Percentiles rank a stretch among this genome's conserved stretches.
phyloP scores from a whole-genome alignment of 2,329 filamentous ascomycete species.

The Macrophomina phaseolina region DNA sequence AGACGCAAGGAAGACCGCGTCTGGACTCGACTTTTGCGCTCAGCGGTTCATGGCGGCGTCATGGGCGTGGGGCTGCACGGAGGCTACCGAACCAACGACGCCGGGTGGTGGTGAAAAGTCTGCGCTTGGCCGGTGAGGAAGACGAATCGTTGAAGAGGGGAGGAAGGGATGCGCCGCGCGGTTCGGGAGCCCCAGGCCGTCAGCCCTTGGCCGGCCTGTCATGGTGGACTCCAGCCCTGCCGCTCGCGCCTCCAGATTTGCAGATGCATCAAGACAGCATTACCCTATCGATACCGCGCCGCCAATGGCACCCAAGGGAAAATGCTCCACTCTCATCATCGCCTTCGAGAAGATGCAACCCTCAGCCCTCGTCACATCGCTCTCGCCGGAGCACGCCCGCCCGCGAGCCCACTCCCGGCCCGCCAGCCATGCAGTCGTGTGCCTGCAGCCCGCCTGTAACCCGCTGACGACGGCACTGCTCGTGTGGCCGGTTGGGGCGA shows the following conservation, averaged over 20 bases:
- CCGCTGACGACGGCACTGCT: not conserved
- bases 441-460: not conserved
- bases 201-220: slow-evolving; percentile 9
- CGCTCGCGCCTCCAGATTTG: slow-evolving; percentile 16
- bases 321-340: not conserved
- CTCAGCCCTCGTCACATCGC: slow-evolving; percentile 11
- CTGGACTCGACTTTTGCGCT: not conserved
- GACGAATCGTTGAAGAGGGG: slow-evolving; percentile 12
- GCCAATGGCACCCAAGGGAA: slow-evolving; percentile 2
- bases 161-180: slow-evolving; percentile 11
- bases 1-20: slow-evolving; percentile 5
- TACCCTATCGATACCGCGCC: slow-evolving; percentile 17
- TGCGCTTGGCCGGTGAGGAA: not conserved
- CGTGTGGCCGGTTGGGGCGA: not conserved
- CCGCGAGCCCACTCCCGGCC: not conserved
- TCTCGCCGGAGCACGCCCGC: not conserved
- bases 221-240: slow-evolving; percentile 12
- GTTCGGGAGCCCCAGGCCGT: not conserved
- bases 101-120: slow-evolving; percentile 13
- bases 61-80: slow-evolving; percentile 12
- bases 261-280: not conserved
- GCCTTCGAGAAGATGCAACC: slow-evolving; percentile 11
- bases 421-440: not conserved
- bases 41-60: slow-evolving; percentile 1
- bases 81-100: slow-evolving; percentile 4